Base-by-base conservation (phyloP, 2,329 filamentous ascomycete genomes). In the Fusarium lyarnte region DNA sequence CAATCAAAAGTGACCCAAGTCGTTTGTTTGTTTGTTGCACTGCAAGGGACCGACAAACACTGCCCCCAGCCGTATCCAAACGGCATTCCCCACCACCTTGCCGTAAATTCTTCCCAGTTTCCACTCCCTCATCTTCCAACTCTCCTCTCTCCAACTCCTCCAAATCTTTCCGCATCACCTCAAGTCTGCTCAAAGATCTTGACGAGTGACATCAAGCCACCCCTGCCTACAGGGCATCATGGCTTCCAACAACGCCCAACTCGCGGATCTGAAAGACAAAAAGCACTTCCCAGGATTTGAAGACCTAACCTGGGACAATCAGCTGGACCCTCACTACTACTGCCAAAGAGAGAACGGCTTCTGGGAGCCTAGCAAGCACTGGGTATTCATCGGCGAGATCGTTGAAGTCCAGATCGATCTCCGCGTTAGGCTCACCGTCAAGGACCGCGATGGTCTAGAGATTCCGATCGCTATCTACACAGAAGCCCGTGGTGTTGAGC, bases 311-410 rank as follows among this genome's bases (percentile, higher is more conserved):
- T 27, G 13, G 29, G 41, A 51, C 3, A 16, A 43, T 6, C 16
- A 57, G 0, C 49, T 45, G 2, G n/a, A 35, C 4, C 13, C 31
- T 0, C 29, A 43, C 16, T 55, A 31, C 19, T 73, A 46, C 25
- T 33, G 53, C 17, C 8, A 27, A 12, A 21, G 13, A 3, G n/a
- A 36, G 13, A 35, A 41, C 4, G 42, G 39, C 11, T 41, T 9
- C 19, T 64, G 55, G 31, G 31, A 39, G 12, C 62, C 58, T 21
- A 29, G 45, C 5, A 61, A 54, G 23, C 63, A 72, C 53, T 75
- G 73, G 73, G 55, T 41, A 4, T 66, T 75, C 17, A 27, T 75
- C 1, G 70, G 46, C 17, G 68, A 75, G 27, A 72, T 75, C 19
- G 43, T 63, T 5, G 12, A 61, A 8, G 25, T 63, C 7, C 25